Base-by-base conservation (phyloP, 2,329 filamentous ascomycete genomes). In the Pseudonectria buxi region DNA sequence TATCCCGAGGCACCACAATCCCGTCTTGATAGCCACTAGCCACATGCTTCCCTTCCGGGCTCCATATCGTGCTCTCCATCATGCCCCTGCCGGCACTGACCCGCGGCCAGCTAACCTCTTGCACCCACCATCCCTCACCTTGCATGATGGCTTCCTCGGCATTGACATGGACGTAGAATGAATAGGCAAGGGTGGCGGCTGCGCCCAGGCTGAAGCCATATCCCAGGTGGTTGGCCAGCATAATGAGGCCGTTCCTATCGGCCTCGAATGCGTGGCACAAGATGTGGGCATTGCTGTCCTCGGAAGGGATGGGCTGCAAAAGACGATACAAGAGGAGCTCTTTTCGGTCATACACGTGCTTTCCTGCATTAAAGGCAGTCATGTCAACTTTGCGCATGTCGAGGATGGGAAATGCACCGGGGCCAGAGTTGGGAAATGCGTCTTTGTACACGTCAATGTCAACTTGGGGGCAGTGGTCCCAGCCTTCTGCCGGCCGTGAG, bases 361-460 rank as follows among this genome's bases (percentile, higher is more conserved):
- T 63, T 1, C 43, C 58, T 7, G 52, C 48, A 45, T 76, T 76
- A 41, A 60, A 71, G 0, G 36, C 53, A 1, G 41, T 43, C 64
- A 76, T 68, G 46, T 75, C 71, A 7, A 76, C 72, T 53, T 74
- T 74, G 49, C 64, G 64, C 67, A 75, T 72, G 31, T 73, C 65
- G 3, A 74, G 56, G 1, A 64, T 56, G 7, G 72, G 72, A 37
- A 75, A 75, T 0, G 51, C 53, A 3, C 69, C 69, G 2, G 61
- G 54, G 3, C 62, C 56, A 11, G 58, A 47, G 28, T 57, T 48
- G 3, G 62, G 64, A 11, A 67, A 60, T 5, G 54, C 33, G 2
- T 52, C 49, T 3, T 63, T 55, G 14, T 68, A 31, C 4, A 51
- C 45, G 13, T 67, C 62, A 28, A 75, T 57, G 44, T 75, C 71